These are phyloP conservation scores for Fusarium drepaniforme DNA, from an alignment of 2,329 filamentous ascomycete genomes.

Conservation along the genomic window DNA sequence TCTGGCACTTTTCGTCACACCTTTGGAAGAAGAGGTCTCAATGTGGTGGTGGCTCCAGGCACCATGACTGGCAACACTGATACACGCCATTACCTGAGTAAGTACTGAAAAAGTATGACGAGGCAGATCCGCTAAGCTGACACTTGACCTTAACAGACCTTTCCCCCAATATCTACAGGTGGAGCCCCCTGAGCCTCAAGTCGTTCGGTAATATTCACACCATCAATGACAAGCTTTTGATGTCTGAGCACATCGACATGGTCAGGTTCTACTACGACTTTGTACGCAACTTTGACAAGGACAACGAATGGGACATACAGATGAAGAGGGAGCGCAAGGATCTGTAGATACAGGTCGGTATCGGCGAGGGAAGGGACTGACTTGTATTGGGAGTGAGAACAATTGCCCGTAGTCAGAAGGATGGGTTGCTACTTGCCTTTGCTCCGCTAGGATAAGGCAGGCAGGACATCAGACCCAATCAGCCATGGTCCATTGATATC, in stretches of 20 bases:
- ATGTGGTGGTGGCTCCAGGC: slow-evolving; percentile 8
- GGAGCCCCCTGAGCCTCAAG: slow-evolving; percentile 1
- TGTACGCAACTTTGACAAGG: slow-evolving; percentile 17
- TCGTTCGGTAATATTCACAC: slow-evolving; percentile 13
- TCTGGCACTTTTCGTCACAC: slow-evolving; percentile 16
- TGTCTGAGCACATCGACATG: slow-evolving; percentile 18
- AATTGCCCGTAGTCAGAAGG: no score
- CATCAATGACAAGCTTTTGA: slow-evolving; percentile 20
- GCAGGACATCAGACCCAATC: no score
- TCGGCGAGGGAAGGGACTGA: no score
- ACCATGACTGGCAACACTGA: slow-evolving; percentile 32
- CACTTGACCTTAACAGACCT: neutral
- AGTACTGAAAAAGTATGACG: no score
- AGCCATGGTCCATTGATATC: no score
- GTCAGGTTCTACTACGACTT: slow-evolving; percentile 20
- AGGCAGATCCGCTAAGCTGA: neutral
- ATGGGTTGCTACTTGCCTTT: no score
- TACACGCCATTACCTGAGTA: slow-evolving; percentile 17
- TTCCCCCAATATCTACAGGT: slow-evolving; percentile 12
- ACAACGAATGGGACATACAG: neutral
- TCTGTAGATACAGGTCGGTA: neutral
- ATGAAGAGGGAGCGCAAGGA: neutral
- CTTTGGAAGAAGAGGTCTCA: neutral
- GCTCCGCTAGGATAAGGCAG: no score
- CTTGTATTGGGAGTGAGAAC: no score